Conservation (phyloP, 2,329 filamentous ascomycete species). For the Botrytis paeoniae region DNA sequence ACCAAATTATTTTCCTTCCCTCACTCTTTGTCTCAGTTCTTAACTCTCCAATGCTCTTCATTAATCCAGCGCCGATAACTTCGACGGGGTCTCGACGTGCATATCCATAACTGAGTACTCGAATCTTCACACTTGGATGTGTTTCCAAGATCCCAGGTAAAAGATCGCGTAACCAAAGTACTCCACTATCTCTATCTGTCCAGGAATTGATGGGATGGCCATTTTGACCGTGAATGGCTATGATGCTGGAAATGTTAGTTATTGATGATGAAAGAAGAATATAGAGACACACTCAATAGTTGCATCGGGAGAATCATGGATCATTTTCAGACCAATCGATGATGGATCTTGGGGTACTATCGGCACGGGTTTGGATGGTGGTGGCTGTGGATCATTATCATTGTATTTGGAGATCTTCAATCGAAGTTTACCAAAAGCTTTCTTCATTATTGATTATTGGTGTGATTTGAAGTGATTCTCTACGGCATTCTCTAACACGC, state of each 20-base stretch:
- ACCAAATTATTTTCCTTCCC: conserved; percentile 14
- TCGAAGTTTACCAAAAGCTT: not conserved
- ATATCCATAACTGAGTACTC: conserved; percentile 15
- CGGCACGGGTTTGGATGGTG: not conserved
- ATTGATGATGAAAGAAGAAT: not conserved
- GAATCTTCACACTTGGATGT: not conserved
- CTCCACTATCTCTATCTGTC: conserved; percentile 2
- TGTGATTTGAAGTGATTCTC: not conserved
- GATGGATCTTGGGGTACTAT: not conserved
- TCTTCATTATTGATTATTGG: conserved; percentile 7
- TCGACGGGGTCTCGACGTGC: not conserved
- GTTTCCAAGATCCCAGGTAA: not conserved
- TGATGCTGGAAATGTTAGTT: conserved; percentile 1
- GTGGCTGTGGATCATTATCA: too few relatives aligned
- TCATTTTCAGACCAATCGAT: not conserved
- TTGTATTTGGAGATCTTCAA: not conserved
- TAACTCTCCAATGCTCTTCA: not conserved
- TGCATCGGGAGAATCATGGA: conserved; percentile 4
- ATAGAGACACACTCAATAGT: not conserved
- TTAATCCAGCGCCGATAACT: not conserved
- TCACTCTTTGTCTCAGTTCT: not conserved
- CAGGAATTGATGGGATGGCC: conserved; percentile 13
- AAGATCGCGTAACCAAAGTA: conserved; percentile 16
- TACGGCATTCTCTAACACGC: not conserved
- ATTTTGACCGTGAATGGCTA: conserved; percentile 17